Conservation (phyloP, 495 filamentous ascomycete species). For the Trichocladium uniseriatum region DNA sequence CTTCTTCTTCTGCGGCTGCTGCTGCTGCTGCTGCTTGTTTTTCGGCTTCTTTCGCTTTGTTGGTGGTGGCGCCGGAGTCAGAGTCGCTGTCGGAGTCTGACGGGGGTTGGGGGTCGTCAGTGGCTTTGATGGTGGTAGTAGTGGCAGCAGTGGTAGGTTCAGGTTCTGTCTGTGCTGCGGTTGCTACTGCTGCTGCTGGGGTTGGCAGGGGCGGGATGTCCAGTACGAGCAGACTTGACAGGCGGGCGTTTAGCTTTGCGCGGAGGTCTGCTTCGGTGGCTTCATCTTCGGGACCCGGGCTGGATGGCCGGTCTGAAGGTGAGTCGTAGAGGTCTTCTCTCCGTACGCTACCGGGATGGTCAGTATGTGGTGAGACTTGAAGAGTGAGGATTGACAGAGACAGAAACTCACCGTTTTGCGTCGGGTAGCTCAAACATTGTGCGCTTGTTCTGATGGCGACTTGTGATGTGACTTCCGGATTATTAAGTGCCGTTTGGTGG, state of each 20-base stretch:
- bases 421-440: conserved; percentile 45
- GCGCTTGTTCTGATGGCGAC: no score
- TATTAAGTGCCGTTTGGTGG: no score
- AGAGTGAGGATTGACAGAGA: background rate
- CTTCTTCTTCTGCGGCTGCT: conserved; percentile 11
- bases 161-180: background rate
- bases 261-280: conserved; percentile 21
- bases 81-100: no score
- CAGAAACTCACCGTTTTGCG: conserved; percentile 40
- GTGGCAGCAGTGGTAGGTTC: background rate
- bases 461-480: background rate
- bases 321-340: conserved; percentile 41
- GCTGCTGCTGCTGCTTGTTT: conserved; percentile 7
- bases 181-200: background rate
- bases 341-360: conserved; percentile 34
- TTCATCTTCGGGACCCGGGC: conserved; percentile 15
- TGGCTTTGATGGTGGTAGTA: background rate
- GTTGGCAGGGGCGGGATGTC: background rate
- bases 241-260: conserved; percentile 33
- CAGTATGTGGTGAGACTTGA: conserved; percentile 13
- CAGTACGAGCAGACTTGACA: conserved; percentile 26
- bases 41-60: background rate
- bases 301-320: conserved; percentile 19
- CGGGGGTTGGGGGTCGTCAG: no score
- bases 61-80: background rate